Conservation (phyloP, 495 filamentous ascomycete genomes). For the Aspergillus coremiiformis region DNA sequence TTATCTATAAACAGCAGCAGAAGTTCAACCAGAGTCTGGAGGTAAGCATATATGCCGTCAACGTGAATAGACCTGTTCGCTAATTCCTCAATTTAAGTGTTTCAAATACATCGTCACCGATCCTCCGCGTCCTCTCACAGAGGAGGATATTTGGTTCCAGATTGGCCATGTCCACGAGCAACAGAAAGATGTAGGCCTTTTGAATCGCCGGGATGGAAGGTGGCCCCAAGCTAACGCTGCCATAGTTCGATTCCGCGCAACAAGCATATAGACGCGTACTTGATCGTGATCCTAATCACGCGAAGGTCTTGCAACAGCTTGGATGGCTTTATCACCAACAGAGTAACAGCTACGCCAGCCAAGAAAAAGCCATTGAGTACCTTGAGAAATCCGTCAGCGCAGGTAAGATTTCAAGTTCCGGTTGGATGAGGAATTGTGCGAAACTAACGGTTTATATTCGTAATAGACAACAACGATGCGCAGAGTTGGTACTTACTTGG, state of each 20-base stretch:
- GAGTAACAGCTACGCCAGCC: conserved; percentile 77
- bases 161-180: conserved; percentile 99
- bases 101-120: conserved; percentile 97
- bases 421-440: neutral
- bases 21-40: conserved; percentile 90
- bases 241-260: conserved; percentile 86
- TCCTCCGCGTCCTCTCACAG: conserved; percentile 85
- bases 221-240: conserved; percentile 16
- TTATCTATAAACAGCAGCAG: conserved; percentile 98
- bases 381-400: conserved; percentile 94
- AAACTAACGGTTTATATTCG: conserved; percentile 1
- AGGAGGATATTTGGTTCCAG: conserved; percentile 99
- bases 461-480: conserved; percentile 77
- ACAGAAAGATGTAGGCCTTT: conserved; percentile 83
- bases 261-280: conserved; percentile 86
- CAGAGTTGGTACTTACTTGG: conserved; percentile 99
- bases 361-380: conserved; percentile 95
- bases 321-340: conserved; percentile 98
- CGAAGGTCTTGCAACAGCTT: conserved; percentile 96
- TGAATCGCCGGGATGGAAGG: neutral
- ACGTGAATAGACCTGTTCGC: neutral
- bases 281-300: conserved; percentile 90
- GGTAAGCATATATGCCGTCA: conserved; percentile 46
- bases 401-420: conserved; percentile 48
- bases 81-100: conserved; percentile 50